Evolutionary conservation across 768 basidiomycete genomes (phyloP).

Genomic region (Favolaschia claudopus): DNA sequence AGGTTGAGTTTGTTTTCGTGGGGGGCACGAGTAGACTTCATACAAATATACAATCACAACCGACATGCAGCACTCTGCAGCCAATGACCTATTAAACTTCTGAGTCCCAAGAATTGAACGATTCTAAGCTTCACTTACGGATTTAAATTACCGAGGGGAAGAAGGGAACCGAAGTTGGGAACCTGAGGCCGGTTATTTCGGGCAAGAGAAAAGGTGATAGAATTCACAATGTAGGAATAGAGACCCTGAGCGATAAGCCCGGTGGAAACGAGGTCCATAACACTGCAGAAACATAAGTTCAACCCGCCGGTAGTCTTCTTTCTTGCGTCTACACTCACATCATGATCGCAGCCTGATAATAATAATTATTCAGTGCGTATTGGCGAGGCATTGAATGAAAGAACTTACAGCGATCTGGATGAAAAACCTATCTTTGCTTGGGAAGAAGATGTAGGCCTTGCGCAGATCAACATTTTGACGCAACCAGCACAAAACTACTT

Average conservation of each 20-base stretch:
- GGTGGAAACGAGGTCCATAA: background rate
- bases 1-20: no score
- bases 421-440: constrained; percentile 1
- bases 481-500: background rate
- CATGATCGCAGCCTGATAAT: background rate
- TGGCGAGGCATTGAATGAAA: background rate
- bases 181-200: background rate
- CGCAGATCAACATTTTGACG: background rate
- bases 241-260: constrained; percentile 1
- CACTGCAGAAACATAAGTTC: background rate
- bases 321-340: background rate
- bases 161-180: constrained; percentile 15
- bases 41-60: constrained; percentile 13
- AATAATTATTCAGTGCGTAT: no score
- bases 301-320: no score
- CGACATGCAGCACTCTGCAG: constrained; percentile 13
- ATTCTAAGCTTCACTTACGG: no score
- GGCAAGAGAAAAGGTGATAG: background rate
- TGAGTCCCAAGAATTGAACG: no score
- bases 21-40: background rate
- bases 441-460: constrained; percentile 15
- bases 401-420: constrained; percentile 8
- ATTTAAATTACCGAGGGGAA: constrained; percentile 7
- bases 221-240: background rate
- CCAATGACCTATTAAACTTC: no score